These are phyloP conservation scores for Boletus rubroflammeus DNA, from an alignment of 768 basidiomycete species.

Conservation along the genomic window DNA sequence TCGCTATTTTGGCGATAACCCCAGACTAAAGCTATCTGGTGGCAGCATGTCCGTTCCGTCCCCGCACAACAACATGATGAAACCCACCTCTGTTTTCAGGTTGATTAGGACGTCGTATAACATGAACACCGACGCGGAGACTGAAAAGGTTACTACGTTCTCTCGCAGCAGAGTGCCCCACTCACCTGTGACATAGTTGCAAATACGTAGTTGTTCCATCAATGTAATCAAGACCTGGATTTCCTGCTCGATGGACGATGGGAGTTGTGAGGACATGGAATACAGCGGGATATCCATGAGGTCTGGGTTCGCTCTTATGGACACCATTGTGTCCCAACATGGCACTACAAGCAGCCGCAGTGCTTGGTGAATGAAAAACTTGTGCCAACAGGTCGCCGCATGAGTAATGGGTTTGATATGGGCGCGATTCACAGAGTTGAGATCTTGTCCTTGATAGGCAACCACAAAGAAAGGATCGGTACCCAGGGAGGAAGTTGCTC, in stretches of 20 bases:
- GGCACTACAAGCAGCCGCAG: background rate
- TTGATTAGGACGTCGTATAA: slow-evolving; percentile 22
- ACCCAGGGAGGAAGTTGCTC: background rate
- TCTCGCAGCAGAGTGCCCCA: background rate
- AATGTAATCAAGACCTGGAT: background rate
- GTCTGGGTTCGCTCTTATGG: background rate
- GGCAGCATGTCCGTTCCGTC: background rate
- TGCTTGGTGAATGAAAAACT: background rate
- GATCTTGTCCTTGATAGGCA: background rate
- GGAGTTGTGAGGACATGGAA: slow-evolving; percentile 11
- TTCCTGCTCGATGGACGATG: slow-evolving; percentile 2
- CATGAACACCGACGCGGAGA: slow-evolving; percentile 16
- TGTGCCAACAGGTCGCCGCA: background rate
- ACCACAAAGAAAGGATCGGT: too few species aligned
- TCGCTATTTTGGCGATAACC: background rate
- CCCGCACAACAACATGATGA: background rate
- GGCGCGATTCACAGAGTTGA: background rate
- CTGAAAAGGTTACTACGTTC: background rate
- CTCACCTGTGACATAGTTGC: slow-evolving; percentile 15
- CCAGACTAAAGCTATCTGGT: slow-evolving; percentile 20
- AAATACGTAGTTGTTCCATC: slow-evolving; percentile 14
- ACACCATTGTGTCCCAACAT: background rate
- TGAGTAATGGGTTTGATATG: background rate
- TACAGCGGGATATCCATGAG: background rate
- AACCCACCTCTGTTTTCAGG: slow-evolving; percentile 16